Evolutionary conservation across 805 yeast genomes (phyloP), one percentile per base, ranked within the genome.

Genomic region (Kregervanrija pseudodelftensis): DNA sequence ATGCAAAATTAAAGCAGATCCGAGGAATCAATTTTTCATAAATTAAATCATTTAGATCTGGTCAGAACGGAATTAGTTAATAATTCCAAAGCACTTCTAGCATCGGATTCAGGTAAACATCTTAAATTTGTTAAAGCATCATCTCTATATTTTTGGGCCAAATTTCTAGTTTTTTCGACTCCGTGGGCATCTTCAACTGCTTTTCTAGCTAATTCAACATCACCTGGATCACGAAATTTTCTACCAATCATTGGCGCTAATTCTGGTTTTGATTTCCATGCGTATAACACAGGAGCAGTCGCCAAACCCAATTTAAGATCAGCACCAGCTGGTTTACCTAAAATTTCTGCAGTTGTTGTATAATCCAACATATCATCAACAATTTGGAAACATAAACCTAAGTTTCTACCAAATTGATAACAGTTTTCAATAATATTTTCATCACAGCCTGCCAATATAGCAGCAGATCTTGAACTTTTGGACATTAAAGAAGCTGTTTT

Each of bases 301-400:
- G 98, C 98, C 54, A 93, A 74, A 0, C 99, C 99, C 37, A 93
- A 71, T 62, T 90, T 80, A 54, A 93, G 73, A 66, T 93, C 99
- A 4, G 96, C 97, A 55, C 93, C 95, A 8, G 95, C 82, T 2
- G 99, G 98, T 64, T 93, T 93, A 33, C 99, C 99, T 46, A 93
- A 68, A 42, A 85, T 79, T 36, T 77, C 78, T 14, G 87, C 86
- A 30, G 90, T 79, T n/a, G 88, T 81, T 0, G 97, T 88, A 63
- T 87, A 93, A 66, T 93, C 99, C 52, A 93, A 74, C 82, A 91
- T 80, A 64, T 93, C 99, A 66, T 93, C 99, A 14, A 93, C 95
- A 47, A 93, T 75, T 67, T 91, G 99, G 75, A 93, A 93, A 60
- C 97, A 93, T 35, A 93, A 74, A 0, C 99, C 99, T 45, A 93